A percentile compares a stretch with the other conserved stretches of the same genome.
phyloP scores from a whole-genome alignment of 768 basidiomycete species.

The Lactarius akahatsu region DNA sequence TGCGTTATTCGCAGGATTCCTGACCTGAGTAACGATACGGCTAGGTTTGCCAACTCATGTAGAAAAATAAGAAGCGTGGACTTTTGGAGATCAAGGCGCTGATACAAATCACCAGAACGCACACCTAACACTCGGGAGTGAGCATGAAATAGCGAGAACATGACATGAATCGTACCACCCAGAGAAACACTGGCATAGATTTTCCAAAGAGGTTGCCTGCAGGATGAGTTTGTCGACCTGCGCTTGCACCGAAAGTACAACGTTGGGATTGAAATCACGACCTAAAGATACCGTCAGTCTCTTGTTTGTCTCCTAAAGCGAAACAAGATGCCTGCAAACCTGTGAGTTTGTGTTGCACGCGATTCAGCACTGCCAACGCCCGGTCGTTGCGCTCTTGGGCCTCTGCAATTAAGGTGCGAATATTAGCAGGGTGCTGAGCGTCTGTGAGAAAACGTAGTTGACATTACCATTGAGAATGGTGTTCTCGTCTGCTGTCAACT shows the following conservation, averaged over 20 bases:
- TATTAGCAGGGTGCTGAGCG: neutral
- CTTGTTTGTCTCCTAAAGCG: neutral
- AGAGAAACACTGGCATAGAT: slow-evolving; percentile 95
- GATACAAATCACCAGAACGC: slow-evolving; percentile 39
- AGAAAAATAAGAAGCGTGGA: neutral
- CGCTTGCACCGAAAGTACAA: slow-evolving; percentile 64
- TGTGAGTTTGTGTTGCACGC: slow-evolving; percentile 93
- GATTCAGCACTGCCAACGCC: slow-evolving; percentile 88
- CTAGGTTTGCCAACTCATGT: no score
- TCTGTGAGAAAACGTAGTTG: neutral
- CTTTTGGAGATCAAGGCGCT: neutral
- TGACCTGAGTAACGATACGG: neutral
- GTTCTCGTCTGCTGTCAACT: slow-evolving; percentile 87
- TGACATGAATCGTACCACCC: slow-evolving; percentile 62
- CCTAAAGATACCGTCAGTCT: slow-evolving; percentile 45
- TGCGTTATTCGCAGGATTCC: neutral
- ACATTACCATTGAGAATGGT: slow-evolving; percentile 85
- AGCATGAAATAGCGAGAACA: neutral
- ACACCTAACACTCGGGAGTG: slow-evolving; percentile 35
- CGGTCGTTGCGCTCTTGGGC: slow-evolving; percentile 87
- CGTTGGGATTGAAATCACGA: slow-evolving; percentile 88
- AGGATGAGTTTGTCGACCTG: slow-evolving; percentile 94
- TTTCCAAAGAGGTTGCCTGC: slow-evolving; percentile 91
- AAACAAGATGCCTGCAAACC: slow-evolving; percentile 45
- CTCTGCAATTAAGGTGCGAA: slow-evolving; percentile 42